phyloP scores from a whole-genome alignment of 2,329 filamentous ascomycete species.

The Bimuria novae-zelandiae region DNA sequence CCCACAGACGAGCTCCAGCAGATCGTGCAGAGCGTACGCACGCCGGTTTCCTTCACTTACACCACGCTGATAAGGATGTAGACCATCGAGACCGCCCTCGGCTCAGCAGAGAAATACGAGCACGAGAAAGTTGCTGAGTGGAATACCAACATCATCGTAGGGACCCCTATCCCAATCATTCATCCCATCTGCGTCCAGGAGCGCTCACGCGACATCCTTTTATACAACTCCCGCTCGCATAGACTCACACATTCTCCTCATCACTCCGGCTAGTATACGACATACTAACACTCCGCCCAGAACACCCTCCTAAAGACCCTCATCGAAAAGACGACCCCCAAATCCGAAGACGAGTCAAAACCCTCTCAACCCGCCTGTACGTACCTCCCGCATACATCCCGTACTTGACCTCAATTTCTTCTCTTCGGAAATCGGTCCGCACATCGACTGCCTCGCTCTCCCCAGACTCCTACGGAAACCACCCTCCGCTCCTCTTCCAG shows the following conservation, averaged over 20 bases:
- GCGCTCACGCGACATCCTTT: conserved; percentile 11
- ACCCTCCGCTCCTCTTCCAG: too few relatives aligned
- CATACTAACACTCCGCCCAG: conserved; percentile 46
- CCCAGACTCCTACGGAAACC: too few relatives aligned
- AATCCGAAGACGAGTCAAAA: conserved; percentile 57
- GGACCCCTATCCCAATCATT: conserved; percentile 37
- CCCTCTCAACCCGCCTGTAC: conserved; percentile 66
- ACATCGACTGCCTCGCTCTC: too few relatives aligned
- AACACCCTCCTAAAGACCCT: conserved; percentile 77
- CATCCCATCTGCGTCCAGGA: not conserved
- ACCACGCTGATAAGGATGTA: conserved; percentile 44
- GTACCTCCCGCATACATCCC: too few relatives aligned
- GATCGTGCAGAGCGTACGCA: conserved; percentile 37
- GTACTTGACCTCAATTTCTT: too few relatives aligned
- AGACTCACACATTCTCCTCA: conserved; percentile 18
- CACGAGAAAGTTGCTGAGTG: conserved; percentile 83
- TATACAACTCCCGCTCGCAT: too few relatives aligned
- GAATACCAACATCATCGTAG: conserved; percentile 92
- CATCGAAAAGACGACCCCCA: conserved; percentile 72
- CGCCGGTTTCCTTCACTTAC: not conserved
- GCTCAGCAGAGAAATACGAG: conserved; percentile 77
- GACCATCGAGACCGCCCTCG: conserved; percentile 83
- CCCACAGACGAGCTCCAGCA: conserved; percentile 37
- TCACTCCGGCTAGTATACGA: too few relatives aligned
- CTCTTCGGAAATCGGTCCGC: too few relatives aligned